Evolutionary conservation across 768 basidiomycete species (phyloP), one percentile per base, ranked within the genome.

Genomic region (Mycena chlorophos): DNA sequence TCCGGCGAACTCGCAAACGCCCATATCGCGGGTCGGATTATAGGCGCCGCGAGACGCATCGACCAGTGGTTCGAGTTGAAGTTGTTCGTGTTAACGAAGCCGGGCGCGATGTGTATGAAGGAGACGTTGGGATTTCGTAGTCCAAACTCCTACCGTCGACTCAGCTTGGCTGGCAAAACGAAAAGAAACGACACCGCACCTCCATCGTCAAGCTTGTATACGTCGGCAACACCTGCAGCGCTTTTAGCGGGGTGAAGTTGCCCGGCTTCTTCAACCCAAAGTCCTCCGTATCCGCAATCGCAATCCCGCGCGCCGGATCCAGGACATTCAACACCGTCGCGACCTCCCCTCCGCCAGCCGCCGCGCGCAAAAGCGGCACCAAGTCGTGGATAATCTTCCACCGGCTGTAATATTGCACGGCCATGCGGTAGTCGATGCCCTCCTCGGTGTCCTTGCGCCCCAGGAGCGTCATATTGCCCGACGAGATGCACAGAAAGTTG

Each of bases 301-400:
- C 30, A 13, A 27, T 29, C 28, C 56, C 51, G 19, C 45, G 51
- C 8, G 48, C 49, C 1, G 58, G 54, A 16, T 48, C 58, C n/a
- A 55, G 34, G n/a, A 60, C 54, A 5, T 48, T 60, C 48, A 60
- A 42, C 30, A 54, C 54, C 17, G 49, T 55, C n/a, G 58, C 49
- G 4, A 30, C 34, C 20, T 60, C 54, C 10, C 69, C 69, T 10
- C 63, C 63, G 14, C 69, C 68, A 29, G 57, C 65, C 22, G 73
- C 70, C 28, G 63, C 68, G 31, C 49, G 52, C 14, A 75, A 63
- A 4, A 69, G 55, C 10, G 73, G 73, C 19, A 71, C 50, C 4
- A 75, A 57, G 37, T 72, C 73, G 34, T 69, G 47, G 43, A 67
- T 63, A 55, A 73, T 71, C 55, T 70, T 69, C 68, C 69, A 72